Percentiles rank a stretch among this genome's conserved stretches.
Conservation (phyloP, 2,329 filamentous ascomycete species). For the Fusarium bactridioides region DNA sequence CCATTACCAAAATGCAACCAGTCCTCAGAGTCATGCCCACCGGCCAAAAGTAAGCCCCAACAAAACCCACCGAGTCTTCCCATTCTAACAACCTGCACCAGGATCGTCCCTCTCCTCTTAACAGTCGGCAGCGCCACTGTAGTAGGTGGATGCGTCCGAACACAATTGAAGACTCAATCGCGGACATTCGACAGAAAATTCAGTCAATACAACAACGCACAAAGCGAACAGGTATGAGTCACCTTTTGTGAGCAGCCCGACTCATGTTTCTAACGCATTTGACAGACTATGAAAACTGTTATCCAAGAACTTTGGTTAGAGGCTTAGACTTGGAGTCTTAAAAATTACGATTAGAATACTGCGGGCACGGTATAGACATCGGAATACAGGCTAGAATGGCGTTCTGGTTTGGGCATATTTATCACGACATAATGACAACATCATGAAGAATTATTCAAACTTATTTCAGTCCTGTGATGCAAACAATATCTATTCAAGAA, state of each 20-base stretch:
- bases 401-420: neutral
- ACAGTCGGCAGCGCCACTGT: constrained; percentile 34
- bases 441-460: neutral
- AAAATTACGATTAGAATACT: neutral
- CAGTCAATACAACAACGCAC: constrained; percentile 32
- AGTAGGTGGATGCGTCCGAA: constrained; percentile 18
- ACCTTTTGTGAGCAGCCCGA: neutral
- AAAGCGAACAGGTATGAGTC: constrained; percentile 32
- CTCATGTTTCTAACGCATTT: constrained; percentile 13
- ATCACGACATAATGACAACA: neutral
- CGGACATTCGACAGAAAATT: constrained; percentile 36
- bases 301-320: constrained; percentile 24
- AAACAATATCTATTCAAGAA: neutral
- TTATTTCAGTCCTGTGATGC: rapidly evolving
- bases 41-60: constrained; percentile 25
- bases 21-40: constrained; percentile 22
- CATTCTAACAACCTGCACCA: constrained; percentile 9
- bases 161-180: constrained; percentile 28
- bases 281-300: neutral
- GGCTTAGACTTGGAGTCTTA: neutral
- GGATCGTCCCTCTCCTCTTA: constrained; percentile 36
- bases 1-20: constrained; percentile 24
- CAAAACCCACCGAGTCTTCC: neutral
- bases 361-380: neutral
- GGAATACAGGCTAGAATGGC: neutral